Conservation (phyloP, 192 early-diverging fungal species). For the Helicostylum pulchrum region DNA sequence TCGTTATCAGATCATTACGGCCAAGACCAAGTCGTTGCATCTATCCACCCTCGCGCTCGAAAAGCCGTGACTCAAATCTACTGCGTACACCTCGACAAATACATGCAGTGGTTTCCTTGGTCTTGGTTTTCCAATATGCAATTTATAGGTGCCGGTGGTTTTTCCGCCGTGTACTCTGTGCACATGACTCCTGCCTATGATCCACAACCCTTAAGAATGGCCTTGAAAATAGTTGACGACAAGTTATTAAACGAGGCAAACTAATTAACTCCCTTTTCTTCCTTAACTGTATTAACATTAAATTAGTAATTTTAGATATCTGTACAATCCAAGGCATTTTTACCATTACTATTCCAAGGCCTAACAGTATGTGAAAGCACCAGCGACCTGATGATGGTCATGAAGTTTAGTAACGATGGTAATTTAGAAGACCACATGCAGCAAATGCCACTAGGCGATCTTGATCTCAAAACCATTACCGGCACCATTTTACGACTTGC, state of each 20-base stretch:
- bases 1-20: slow-evolving; percentile 18
- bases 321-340: slow-evolving; percentile 31
- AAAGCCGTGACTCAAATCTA: slow-evolving; percentile 32
- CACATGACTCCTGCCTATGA: slow-evolving; percentile 22
- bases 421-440: slow-evolving; percentile 36
- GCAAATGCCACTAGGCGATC: slow-evolving; percentile 21
- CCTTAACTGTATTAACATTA: not conserved
- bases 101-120: slow-evolving; percentile 40
- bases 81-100: slow-evolving; percentile 19
- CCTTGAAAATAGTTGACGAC: slow-evolving; percentile 35
- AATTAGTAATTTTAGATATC: slow-evolving; percentile 17
- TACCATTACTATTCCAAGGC: slow-evolving; percentile 34
- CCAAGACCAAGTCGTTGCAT: slow-evolving; percentile 16
- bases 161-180: slow-evolving; percentile 34
- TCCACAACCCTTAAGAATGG: slow-evolving; percentile 19
- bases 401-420: slow-evolving; percentile 37
- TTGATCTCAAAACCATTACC: slow-evolving; percentile 31
- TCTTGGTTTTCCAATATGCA: slow-evolving; percentile 35
- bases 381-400: slow-evolving; percentile 41
- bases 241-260: slow-evolving; percentile 36
- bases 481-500: slow-evolving; percentile 35
- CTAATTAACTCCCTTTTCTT: not conserved
- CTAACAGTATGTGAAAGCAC: slow-evolving; percentile 38
- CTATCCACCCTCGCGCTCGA: slow-evolving; percentile 24
- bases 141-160: slow-evolving; percentile 36